Base-by-base conservation (phyloP, 1,284 basidiomycete genomes). In the Paramarasmius palmivorus region DNA sequence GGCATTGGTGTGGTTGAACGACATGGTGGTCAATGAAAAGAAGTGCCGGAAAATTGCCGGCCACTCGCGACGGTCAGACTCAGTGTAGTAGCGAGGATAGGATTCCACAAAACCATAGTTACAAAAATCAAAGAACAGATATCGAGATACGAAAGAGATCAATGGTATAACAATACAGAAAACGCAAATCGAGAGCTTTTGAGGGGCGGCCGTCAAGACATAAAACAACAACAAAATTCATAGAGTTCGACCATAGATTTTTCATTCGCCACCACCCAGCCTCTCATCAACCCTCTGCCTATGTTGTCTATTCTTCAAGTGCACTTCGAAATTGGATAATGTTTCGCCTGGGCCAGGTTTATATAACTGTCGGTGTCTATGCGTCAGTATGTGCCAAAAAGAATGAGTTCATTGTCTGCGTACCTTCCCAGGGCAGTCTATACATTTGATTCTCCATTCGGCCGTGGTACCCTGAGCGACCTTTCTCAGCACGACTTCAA, bases 341-440 rank as follows among this genome's bases (percentile, higher is more conserved):
- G 90, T 89, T 70, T 96, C 88, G n/a, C 83, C 90, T 3, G 93
- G 93, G 25, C 96, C 96, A 26, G 93, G 88, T 60, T 90, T 95
- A 77, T 98, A 99, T 53, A 98, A 73, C 88, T 95, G 57, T 52
- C 22, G 22, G 19, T 39, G 49, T 44, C 44, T 45, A 48, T 45
- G 45, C 59, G 60, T 65, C 54, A 70, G 59, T n/a, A n/a, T n/a
- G n/a, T 14, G 49, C 26, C 19, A 39, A 25, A 17, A 49, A 17
- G 49, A 2, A 49, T 36, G 45, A 42, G 26, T 32, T 39, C n/a
- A 17, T 14, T 12, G 20, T 32, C 5, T 8, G 66, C 78, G 17
- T 57, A 93, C 93, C 81, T 95, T 95, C 65, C 92, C 93, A 59
- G 93, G 93, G 70, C 96, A 98, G 69, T 98, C 96, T 56, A 88